Evolutionary conservation across 2,329 filamentous ascomycete genomes (phyloP).

Genomic region (Alternaria panax): DNA sequence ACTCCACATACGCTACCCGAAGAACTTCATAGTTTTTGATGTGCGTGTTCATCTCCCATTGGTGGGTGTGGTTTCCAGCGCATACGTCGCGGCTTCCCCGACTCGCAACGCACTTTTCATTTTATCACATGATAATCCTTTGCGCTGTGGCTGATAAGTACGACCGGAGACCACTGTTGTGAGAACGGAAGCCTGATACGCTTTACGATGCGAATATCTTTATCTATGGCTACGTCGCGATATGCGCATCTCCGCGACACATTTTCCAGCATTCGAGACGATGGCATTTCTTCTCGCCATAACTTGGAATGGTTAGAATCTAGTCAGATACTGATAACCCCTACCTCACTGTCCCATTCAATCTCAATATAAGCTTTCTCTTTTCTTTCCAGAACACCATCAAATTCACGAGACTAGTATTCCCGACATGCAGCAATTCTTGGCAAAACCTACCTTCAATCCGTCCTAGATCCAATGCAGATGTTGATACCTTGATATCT

Average conservation of each 20-base stretch:
- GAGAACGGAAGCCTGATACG: background rate
- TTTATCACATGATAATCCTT: background rate
- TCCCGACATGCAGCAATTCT: no score
- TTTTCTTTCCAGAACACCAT: no score
- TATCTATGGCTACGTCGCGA: background rate
- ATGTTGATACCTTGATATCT: no score
- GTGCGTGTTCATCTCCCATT: background rate
- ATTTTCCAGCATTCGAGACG: background rate
- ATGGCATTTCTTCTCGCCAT: background rate
- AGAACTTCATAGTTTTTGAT: background rate
- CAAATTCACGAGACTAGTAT: no score
- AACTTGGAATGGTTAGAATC: background rate
- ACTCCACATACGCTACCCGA: conserved; percentile 1
- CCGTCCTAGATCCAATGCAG: no score
- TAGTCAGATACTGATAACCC: background rate
- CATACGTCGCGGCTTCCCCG: background rate
- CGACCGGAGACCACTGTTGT: background rate
- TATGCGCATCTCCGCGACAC: background rate
- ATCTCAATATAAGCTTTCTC: no score
- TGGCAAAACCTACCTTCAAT: no score
- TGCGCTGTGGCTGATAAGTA: background rate
- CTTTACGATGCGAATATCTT: background rate
- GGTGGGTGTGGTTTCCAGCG: background rate
- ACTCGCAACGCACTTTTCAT: background rate
- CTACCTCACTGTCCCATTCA: no score